A percentile compares a stretch with the other conserved stretches of the same genome.
Evolutionary conservation across 768 basidiomycete species (phyloP).

Genomic region (Russula griseocarnosa): DNA sequence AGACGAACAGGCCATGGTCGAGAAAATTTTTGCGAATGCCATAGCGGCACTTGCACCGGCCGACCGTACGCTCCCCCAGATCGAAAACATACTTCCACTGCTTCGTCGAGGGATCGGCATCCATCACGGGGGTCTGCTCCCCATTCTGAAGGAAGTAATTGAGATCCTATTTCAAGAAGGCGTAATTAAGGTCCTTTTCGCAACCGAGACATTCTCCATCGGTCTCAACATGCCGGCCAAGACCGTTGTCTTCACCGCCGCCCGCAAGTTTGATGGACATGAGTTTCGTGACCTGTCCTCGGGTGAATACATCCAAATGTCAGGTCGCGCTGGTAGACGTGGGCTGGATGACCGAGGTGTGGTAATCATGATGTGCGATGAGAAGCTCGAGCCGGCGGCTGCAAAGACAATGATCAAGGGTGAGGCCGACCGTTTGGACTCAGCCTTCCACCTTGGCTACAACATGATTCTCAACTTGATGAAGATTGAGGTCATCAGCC

Average conservation of each 20-base stretch:
- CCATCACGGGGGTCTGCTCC: constrained; percentile 95
- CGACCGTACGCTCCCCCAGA: constrained; percentile 89
- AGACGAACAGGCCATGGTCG: constrained; percentile 85
- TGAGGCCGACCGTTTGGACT: constrained; percentile 93
- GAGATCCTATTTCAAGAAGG: constrained; percentile 99
- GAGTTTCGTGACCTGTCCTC: constrained; percentile 91
- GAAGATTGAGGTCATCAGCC: constrained; percentile 97
- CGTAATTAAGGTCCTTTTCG: constrained; percentile 95
- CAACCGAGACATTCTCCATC: constrained; percentile 98
- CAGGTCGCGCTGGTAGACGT: constrained; percentile 93
- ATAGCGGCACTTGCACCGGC: constrained; percentile 83
- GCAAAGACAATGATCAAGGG: constrained; percentile 99
- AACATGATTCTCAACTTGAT: constrained; percentile 99
- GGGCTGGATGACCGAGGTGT: constrained; percentile 98
- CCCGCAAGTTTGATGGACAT: constrained; percentile 93
- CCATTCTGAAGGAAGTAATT: constrained; percentile 97
- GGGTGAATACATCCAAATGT: constrained; percentile 99
- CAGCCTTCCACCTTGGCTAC: constrained; percentile 97
- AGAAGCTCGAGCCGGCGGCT: constrained; percentile 87
- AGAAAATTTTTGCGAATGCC: constrained; percentile 90
- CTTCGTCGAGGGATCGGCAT: constrained; percentile 95
- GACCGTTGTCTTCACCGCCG: constrained; percentile 95
- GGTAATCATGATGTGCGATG: constrained; percentile 99
- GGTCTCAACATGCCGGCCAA: constrained; percentile 99
- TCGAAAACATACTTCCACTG: constrained; percentile 85